Evolutionary conservation across 1,284 basidiomycete genomes (phyloP).

Genomic region (Apiotrichum domesticum): DNA sequence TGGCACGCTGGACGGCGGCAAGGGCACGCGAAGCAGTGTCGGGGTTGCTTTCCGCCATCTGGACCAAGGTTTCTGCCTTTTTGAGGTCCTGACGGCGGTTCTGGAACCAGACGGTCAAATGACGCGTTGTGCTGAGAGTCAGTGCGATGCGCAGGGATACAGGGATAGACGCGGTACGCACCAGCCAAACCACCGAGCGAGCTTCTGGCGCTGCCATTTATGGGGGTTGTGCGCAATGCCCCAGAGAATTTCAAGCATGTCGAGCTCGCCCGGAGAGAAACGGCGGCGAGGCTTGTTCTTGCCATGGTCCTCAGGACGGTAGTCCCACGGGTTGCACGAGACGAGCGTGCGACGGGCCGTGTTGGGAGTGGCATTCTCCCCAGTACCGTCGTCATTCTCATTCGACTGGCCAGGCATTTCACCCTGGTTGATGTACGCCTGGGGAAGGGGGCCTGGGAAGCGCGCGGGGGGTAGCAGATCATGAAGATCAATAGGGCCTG

Average conservation of each 20-base stretch:
- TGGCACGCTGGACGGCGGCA: slow-evolving; percentile 17
- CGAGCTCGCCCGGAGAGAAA: slow-evolving; percentile 21
- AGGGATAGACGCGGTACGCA: slow-evolving; percentile 7
- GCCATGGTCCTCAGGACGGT: slow-evolving; percentile 19
- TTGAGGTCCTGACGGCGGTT: slow-evolving; percentile 23
- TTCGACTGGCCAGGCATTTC: slow-evolving; percentile 14
- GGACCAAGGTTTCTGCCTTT: slow-evolving; percentile 16
- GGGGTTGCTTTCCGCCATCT: slow-evolving; percentile 19
- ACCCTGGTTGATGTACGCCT: slow-evolving; percentile 18
- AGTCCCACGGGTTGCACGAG: slow-evolving; percentile 22
- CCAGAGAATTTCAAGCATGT: slow-evolving; percentile 23
- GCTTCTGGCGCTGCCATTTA: slow-evolving; percentile 24
- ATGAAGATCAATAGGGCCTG: slow-evolving; percentile 17
- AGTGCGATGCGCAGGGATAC: not conserved
- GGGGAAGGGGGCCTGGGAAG: slow-evolving; percentile 18
- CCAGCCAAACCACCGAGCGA: slow-evolving; percentile 25
- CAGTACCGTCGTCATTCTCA: slow-evolving; percentile 1
- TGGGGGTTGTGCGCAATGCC: slow-evolving; percentile 22
- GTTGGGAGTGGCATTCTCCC: not conserved
- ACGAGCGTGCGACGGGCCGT: slow-evolving; percentile 14
- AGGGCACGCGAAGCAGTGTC: slow-evolving; percentile 17
- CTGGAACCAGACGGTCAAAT: slow-evolving; percentile 24
- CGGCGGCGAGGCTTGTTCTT: slow-evolving; percentile 22
- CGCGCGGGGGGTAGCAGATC: slow-evolving; percentile 15
- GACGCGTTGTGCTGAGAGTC: slow-evolving; percentile 16